phyloP scores from a whole-genome alignment of 1,139 yeast species.

The Saccharomyces hybrid region DNA sequence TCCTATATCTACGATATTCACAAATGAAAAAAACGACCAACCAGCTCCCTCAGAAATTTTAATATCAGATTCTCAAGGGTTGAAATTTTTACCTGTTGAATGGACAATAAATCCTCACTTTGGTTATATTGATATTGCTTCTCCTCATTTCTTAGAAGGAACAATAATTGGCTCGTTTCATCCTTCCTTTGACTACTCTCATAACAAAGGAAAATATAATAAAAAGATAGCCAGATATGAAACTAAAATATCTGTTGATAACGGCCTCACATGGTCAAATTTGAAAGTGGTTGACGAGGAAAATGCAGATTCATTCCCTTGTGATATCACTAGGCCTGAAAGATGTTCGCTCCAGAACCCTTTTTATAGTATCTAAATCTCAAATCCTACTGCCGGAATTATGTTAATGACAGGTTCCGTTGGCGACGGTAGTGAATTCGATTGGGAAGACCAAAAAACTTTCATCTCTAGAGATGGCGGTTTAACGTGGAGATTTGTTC shows the following conservation, averaged over 20 bases:
- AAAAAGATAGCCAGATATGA: constrained; percentile 16
- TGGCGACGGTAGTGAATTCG: constrained; percentile 32
- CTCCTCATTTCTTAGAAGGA: constrained; percentile 14
- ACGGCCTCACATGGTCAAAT: constrained; percentile 57
- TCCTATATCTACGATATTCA: constrained; percentile 8
- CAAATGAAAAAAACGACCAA: constrained; percentile 1
- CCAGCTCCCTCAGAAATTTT: constrained; percentile 11
- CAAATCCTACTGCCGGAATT: constrained; percentile 70
- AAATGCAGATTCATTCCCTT: constrained; percentile 42
- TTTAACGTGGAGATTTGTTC: constrained; percentile 52
- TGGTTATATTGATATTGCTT: constrained; percentile 6
- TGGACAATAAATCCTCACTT: constrained; percentile 7
- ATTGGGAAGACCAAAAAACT: background rate
- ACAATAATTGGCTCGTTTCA: constrained; percentile 11
- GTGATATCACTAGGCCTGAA: constrained; percentile 55
- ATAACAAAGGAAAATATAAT: background rate
- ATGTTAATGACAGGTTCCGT: constrained; percentile 56
- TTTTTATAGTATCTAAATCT: constrained; percentile 22
- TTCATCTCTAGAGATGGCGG: constrained; percentile 6
- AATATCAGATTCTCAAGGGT: constrained; percentile 28
- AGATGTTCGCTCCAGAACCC: constrained; percentile 35
- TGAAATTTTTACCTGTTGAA: constrained; percentile 17
- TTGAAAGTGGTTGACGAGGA: constrained; percentile 41
- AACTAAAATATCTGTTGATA: constrained; percentile 51
- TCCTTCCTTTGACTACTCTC: background rate